phyloP scores from a whole-genome alignment of 495 filamentous ascomycete genomes.

The Glarea lozoyensis region DNA sequence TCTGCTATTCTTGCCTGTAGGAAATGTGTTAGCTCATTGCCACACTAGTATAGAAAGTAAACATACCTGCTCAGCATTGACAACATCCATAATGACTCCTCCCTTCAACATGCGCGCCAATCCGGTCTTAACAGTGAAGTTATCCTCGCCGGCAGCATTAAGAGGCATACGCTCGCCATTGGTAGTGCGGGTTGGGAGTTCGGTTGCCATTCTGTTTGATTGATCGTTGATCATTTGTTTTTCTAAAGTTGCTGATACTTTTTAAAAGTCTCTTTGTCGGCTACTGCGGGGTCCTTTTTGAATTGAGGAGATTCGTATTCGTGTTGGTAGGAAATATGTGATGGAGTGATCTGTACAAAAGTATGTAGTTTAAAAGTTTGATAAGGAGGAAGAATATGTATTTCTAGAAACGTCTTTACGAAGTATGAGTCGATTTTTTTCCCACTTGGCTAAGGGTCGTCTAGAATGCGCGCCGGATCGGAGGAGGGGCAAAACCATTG shows the following conservation, averaged over 20 bases:
- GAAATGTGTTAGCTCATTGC: slow-evolving; percentile 11
- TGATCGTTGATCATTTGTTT: slow-evolving; percentile 17
- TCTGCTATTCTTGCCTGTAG: slow-evolving; percentile 83
- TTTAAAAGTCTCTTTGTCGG: no score
- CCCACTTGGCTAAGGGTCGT: no score
- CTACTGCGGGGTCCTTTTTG: no score
- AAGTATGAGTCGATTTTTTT: no score
- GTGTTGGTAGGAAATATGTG: no score
- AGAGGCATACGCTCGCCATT: slow-evolving; percentile 3
- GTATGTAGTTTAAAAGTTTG: no score
- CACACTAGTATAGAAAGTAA: neutral
- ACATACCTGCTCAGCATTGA: slow-evolving; percentile 76
- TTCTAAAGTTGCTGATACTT: neutral
- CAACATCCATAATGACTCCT: slow-evolving; percentile 99
- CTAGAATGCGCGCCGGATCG: no score
- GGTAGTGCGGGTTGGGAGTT: slow-evolving; percentile 15
- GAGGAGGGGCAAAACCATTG: no score
- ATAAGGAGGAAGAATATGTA: no score
- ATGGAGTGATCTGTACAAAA: no score
- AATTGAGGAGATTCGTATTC: no score
- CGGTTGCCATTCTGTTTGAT: slow-evolving; percentile 17
- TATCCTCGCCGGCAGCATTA: slow-evolving; percentile 9
- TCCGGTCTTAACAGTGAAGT: slow-evolving; percentile 60
- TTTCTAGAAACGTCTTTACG: no score
- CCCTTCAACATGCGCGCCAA: slow-evolving; percentile 97